phyloP scores from a whole-genome alignment of 2,329 filamentous ascomycete species.

The Cladorrhinum sp. region DNA sequence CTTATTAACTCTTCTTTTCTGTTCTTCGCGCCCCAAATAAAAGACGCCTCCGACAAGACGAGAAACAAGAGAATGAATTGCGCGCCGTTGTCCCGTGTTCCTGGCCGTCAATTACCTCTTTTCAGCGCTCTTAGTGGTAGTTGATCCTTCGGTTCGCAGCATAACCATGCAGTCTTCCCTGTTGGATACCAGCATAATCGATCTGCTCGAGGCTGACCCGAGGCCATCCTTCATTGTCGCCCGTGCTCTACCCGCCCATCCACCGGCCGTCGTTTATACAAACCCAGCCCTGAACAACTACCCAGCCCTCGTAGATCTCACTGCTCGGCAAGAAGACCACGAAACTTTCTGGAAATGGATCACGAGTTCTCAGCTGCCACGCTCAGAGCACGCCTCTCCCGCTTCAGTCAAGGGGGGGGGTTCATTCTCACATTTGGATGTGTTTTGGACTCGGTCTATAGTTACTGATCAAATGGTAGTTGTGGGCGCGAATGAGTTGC shows the following conservation, averaged over 20 bases:
- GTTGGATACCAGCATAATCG: conserved; percentile 33
- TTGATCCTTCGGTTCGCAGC: conserved; percentile 1
- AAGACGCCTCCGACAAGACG: neutral
- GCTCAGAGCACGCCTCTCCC: neutral
- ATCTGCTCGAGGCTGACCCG: conserved; percentile 39
- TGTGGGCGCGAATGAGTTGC: conserved; percentile 33
- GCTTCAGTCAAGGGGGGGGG: neutral
- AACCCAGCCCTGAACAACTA: conserved; percentile 29
- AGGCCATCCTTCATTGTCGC: conserved; percentile 35
- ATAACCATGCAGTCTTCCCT: conserved; percentile 26
- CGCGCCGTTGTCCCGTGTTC: conserved; percentile 10
- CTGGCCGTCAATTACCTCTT: conserved; percentile 7
- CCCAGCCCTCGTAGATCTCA: conserved; percentile 25
- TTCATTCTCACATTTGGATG: conserved; percentile 30
- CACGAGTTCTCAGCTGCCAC: conserved; percentile 15
- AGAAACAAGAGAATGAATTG: conserved; percentile 14
- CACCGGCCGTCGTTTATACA: conserved; percentile 31
- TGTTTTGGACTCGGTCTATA: conserved; percentile 34
- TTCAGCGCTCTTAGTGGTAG: conserved; percentile 10
- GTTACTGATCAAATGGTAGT: conserved; percentile 34
- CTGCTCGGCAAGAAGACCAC: conserved; percentile 25
- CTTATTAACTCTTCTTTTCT: neutral
- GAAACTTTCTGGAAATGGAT: conserved; percentile 32
- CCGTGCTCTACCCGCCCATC: conserved; percentile 24
- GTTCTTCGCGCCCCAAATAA: neutral